These are phyloP conservation scores for Hypsizygus marmoreus DNA, from an alignment of 768 basidiomycete genomes.

Conservation along the genomic window DNA sequence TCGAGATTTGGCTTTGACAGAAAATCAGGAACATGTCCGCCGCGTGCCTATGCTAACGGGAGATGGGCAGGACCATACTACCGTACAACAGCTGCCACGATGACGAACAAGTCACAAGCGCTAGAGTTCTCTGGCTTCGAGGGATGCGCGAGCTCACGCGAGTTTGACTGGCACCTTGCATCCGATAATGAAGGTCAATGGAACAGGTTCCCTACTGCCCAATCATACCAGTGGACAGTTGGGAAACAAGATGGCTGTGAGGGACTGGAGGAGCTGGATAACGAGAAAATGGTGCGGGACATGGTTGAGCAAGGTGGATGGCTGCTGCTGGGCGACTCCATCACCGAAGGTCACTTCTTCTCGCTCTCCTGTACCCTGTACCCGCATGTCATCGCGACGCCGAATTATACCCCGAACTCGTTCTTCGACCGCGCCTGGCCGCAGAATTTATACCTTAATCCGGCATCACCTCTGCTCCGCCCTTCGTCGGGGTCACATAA, in stretches of 20 bases:
- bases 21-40: conserved; percentile 26
- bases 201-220: conserved; percentile 54
- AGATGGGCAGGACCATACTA: conserved; percentile 39
- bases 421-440: conserved; percentile 67
- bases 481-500: conserved; percentile 25
- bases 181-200: conserved; percentile 48
- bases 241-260: conserved; percentile 40
- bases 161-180: conserved; percentile 65
- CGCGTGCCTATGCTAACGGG: conserved; percentile 34
- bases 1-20: conserved; percentile 11
- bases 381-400: conserved; percentile 68
- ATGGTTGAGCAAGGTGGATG: conserved; percentile 72
- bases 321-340: conserved; percentile 69
- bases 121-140: conserved; percentile 56
- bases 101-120: conserved; percentile 44
- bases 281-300: conserved; percentile 49
- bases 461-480: conserved; percentile 49
- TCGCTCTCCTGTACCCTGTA: conserved; percentile 67
- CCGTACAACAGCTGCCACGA: conserved; percentile 32
- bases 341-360: conserved; percentile 75
- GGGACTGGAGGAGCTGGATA: conserved; percentile 38
- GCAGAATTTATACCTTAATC: conserved; percentile 63
- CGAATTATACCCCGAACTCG: conserved; percentile 54
- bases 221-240: conserved; percentile 57
- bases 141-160: conserved; percentile 64